Evolutionary conservation across 2,329 filamentous ascomycete genomes (phyloP), one percentile per base, ranked within the genome.

Genomic region (Alternaria alternata): DNA sequence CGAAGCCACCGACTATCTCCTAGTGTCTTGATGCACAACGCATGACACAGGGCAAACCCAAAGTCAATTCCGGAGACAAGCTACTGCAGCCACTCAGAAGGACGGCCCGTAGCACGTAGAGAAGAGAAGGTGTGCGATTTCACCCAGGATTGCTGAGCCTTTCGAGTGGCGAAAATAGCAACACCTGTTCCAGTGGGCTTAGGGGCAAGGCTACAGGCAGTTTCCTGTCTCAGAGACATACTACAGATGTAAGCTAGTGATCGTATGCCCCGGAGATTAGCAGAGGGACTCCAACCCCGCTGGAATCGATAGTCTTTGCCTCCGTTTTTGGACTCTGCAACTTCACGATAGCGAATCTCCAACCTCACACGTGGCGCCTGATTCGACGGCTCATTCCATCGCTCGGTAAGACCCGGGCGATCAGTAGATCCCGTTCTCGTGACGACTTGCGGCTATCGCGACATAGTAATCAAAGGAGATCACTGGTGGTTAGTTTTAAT

Each of bases 11-110:
- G 49, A 7, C 55, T 42, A 11, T 46, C 20, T 38, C 41, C 52
- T 65, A 63, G 65, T 61, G 55, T 51, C 47, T 54, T 47, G 41
- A 68, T 66, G 63, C 67, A 65, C 62, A 62, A 67, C 63, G 65
- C 69, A 69, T 63, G 64, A 64, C 66, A 60, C 60, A 52, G 46
- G 48, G 48, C 54, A 51, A 44, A 64, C 22, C 58, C 30, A 61
- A 66, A 68, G 62, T 54, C 56, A 61, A 61, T 59, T 41, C 46
- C 32, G 43, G 36, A 32, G 49, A 48, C 34, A 39, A 34, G 57
- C 55, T 30, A 62, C 54, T 65, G 57, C 57, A 59, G 26, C 54
- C 47, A 54, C 57, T 51, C n/a, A 36, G 51, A 61, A 48, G 55
- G 51, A 24, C 49, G 49, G 55, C 32, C 47, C 51, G 58, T 59